phyloP scores from a whole-genome alignment of 306 rosid genomes.

The Mucuna pruriens region DNA sequence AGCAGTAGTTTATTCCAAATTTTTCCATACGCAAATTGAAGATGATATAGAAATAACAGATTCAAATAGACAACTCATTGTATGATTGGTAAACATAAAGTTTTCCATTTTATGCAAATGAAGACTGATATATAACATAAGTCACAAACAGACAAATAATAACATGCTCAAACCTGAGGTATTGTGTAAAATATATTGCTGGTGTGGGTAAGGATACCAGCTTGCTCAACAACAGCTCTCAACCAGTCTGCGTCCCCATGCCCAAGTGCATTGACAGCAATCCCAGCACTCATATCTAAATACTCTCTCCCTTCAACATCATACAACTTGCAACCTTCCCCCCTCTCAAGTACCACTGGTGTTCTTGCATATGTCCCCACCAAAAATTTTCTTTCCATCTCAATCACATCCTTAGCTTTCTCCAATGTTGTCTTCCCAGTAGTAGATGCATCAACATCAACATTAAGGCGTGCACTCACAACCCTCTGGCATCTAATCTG shows the following conservation, averaged over 20 bases:
- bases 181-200: slow-evolving; percentile 77
- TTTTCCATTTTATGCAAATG: not conserved
- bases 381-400: slow-evolving; percentile 60
- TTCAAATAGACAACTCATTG: not conserved
- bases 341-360: slow-evolving; percentile 74
- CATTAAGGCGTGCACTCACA: slow-evolving; percentile 44
- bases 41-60: not conserved
- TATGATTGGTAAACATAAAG: not conserved
- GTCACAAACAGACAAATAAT: not conserved
- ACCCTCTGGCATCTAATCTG: slow-evolving; percentile 13
- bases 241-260: slow-evolving; percentile 85
- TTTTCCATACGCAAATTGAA: not conserved
- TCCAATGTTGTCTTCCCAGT: slow-evolving; percentile 27
- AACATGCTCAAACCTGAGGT: slow-evolving; percentile 70
- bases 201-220: slow-evolving; percentile 70
- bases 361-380: slow-evolving; percentile 87
- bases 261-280: slow-evolving; percentile 88
- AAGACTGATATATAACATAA: not conserved
- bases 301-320: slow-evolving; percentile 83
- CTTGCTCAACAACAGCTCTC: slow-evolving; percentile 75
- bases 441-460: slow-evolving; percentile 39
- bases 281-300: slow-evolving; percentile 76
- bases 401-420: slow-evolving; percentile 63
- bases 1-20: not conserved
- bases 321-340: slow-evolving; percentile 76